These are phyloP conservation scores for Lachancea meyersii DNA, from an alignment of 805 yeast genomes.

Conservation along the genomic window DNA sequence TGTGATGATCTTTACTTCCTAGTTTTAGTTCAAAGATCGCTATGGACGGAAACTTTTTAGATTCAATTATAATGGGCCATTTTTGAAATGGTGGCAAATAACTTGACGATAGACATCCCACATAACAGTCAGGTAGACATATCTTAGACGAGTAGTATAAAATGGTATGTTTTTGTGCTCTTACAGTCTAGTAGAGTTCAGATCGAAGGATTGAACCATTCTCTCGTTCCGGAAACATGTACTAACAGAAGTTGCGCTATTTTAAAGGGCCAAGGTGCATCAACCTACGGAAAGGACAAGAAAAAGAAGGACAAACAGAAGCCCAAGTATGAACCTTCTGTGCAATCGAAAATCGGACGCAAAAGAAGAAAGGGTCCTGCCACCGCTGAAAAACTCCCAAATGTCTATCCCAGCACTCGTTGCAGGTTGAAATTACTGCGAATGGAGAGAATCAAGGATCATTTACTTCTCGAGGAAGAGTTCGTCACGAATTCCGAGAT, in stretches of 20 bases:
- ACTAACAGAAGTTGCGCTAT: conserved; percentile 1
- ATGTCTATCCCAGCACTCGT: conserved; percentile 85
- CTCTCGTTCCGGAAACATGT: too few species aligned
- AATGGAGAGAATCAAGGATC: conserved; percentile 95
- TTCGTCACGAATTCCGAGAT: conserved; percentile 92
- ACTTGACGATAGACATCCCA: not conserved
- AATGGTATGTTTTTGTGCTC: conserved; percentile 3
- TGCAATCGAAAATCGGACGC: conserved; percentile 86
- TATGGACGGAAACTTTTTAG: not conserved
- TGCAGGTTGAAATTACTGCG: conserved; percentile 86
- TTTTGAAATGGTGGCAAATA: conserved; percentile 4
- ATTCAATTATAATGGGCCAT: not conserved
- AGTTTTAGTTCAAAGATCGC: too few species aligned
- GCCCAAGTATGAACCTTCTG: conserved; percentile 98
- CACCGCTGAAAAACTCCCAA: conserved; percentile 74
- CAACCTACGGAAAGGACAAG: conserved; percentile 28
- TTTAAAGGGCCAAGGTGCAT: conserved; percentile 34
- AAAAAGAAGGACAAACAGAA: conserved; percentile 71
- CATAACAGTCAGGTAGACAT: not conserved
- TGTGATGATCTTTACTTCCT: too few species aligned
- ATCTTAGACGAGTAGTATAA: not conserved
- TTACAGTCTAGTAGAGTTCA: not conserved
- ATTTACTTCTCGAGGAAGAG: conserved; percentile 88
- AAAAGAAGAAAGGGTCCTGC: conserved; percentile 92
- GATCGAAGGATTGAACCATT: too few species aligned